A percentile compares a stretch with the other conserved stretches of the same genome.
phyloP scores from a whole-genome alignment of 768 basidiomycete genomes.

The Tylopilus subfusipes region DNA sequence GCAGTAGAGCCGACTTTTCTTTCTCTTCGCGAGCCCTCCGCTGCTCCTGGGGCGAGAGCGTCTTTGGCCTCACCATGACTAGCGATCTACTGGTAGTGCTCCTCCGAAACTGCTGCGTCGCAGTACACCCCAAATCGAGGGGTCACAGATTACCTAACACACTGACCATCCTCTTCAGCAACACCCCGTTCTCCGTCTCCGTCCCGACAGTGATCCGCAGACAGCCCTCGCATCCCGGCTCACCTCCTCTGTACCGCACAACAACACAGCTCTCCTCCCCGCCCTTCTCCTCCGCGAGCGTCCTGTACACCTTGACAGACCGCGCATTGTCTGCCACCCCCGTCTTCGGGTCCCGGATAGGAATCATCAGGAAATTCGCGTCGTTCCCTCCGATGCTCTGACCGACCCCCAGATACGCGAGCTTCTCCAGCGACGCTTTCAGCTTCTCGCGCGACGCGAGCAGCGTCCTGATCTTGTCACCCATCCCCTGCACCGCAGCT shows the following conservation, averaged over 20 bases:
- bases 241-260: conserved; percentile 83
- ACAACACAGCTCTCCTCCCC: conserved; percentile 85
- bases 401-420: conserved; percentile 57
- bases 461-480: conserved; percentile 57
- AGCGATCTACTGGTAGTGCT: too few relatives aligned
- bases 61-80: conserved; percentile 49
- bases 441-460: conserved; percentile 55
- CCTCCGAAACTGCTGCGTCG: too few relatives aligned
- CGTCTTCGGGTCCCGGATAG: conserved; percentile 52
- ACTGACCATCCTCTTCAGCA: conserved; percentile 52
- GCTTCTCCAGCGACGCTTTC: conserved; percentile 43
- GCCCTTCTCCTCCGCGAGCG: conserved; percentile 78
- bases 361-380: conserved; percentile 88
- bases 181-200: conserved; percentile 65
- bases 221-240: conserved; percentile 83
- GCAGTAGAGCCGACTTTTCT: conserved; percentile 57
- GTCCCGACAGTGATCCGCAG: conserved; percentile 89
- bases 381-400: conserved; percentile 72
- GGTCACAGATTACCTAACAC: conserved; percentile 35
- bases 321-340: conserved; percentile 53
- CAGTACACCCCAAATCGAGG: neutral
- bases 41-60: conserved; percentile 59
- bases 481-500: conserved; percentile 59
- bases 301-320: conserved; percentile 66
- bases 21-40: conserved; percentile 61